Evolutionary conservation across 1,139 yeast genomes (phyloP).

Genomic region (Candida sp.): DNA sequence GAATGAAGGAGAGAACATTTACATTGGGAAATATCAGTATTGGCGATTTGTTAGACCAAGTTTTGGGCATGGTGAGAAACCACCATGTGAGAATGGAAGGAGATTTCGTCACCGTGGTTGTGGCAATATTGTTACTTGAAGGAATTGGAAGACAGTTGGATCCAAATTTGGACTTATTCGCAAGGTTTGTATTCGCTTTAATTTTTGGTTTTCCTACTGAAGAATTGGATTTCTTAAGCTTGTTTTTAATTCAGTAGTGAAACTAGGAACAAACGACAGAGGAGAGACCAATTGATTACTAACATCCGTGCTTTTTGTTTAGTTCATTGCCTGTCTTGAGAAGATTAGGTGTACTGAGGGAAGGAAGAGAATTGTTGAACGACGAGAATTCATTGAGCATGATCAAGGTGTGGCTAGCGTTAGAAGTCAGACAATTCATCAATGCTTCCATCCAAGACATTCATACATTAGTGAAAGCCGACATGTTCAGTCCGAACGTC

Average conservation of each 20-base stretch:
- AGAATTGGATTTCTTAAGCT: constrained; percentile 19
- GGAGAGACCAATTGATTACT: constrained; percentile 28
- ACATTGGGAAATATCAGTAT: constrained; percentile 92
- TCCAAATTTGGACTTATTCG: constrained; percentile 91
- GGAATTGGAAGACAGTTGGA: constrained; percentile 96
- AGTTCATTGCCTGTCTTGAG: constrained; percentile 91
- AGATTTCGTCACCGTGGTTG: constrained; percentile 92
- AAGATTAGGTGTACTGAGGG: constrained; percentile 74
- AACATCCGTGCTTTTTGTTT: constrained; percentile 16
- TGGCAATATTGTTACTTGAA: constrained; percentile 86
- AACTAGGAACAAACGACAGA: constrained; percentile 12
- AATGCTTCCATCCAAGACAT: constrained; percentile 82
- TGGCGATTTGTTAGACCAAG: constrained; percentile 88
- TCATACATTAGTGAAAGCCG: constrained; percentile 52
- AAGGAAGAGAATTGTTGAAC: constrained; percentile 60
- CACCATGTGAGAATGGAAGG: constrained; percentile 99
- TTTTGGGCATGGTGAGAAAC: constrained; percentile 85
- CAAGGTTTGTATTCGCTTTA: constrained; percentile 83
- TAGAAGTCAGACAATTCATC: constrained; percentile 89
- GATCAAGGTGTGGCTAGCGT: constrained; percentile 91
- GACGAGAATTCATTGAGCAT: constrained; percentile 71
- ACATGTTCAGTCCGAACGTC: constrained; percentile 52
- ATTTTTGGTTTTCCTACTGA: constrained; percentile 62
- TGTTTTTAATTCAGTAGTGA: constrained; percentile 6
- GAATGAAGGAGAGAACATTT: constrained; percentile 86